Evolutionary conservation across 352 stramenopile species (phyloP), one percentile per base, ranked within the genome.

Genomic region (Globisporangium recalcitrans): DNA sequence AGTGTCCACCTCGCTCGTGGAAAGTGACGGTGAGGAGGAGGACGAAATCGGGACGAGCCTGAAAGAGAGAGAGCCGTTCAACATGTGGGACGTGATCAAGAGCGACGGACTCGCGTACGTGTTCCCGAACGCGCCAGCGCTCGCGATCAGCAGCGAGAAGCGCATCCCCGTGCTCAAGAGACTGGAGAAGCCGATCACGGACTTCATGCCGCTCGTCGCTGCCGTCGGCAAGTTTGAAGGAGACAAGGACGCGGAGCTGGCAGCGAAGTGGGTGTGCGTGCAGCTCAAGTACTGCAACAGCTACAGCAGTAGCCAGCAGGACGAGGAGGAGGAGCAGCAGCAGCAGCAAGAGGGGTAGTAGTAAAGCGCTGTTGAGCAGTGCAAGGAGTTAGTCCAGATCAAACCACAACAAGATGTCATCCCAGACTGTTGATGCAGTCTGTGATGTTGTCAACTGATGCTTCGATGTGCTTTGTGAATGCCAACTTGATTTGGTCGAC

Each of bases 121-220:
- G 36, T 78, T 92, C 42, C 80, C 79, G 10, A 78, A 80, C 29
- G 70, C 80, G 11, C 75, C 75, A 6, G 58, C 67, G 58, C 72
- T 92, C 34, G 75, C 85, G 24, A 56, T 94, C 48, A 70, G 78
- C 55, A 84, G 75, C 47, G 70, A 90, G 42, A 74, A 81, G 3
- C 81, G 83, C 6, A 67, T 80, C 29, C 61, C 73, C 36, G 69
- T 74, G 60, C 70, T 94, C 44, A 75, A 82, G 4, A 70, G 74
- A 26, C 72, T 86, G 10, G 76, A 89, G 46, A 94, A 92, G 64
- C 76, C 80, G 10, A 62, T 94, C 21, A 94, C 81, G 34, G 83
- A 94, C 65, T 70, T 73, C 31, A 82, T 87, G 72, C 85, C 82
- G 55, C 69, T 93, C 29, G 77, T 93, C 2, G 74, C 72, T 14